Conservation (phyloP, 176 grass and related monocot genomes). For the Urochloa ruziziensis region DNA sequence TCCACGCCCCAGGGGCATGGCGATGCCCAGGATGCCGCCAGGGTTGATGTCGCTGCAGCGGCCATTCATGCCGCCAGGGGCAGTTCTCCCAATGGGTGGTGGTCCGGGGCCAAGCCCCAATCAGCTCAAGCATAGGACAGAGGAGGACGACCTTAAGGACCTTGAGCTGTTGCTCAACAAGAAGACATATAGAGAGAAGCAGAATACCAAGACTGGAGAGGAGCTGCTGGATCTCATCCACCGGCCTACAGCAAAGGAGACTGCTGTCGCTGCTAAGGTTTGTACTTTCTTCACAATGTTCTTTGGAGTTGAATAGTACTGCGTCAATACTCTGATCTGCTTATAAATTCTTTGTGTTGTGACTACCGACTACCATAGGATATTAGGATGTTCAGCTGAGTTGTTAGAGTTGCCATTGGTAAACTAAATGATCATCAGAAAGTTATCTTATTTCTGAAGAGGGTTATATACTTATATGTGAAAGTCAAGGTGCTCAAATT, state of each 20-base stretch:
- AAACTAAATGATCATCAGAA: neutral
- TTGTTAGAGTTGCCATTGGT: neutral
- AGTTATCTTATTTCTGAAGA: neutral
- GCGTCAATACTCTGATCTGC: neutral
- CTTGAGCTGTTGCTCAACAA: conserved; percentile 79
- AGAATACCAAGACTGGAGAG: conserved; percentile 93
- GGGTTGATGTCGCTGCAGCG: conserved; percentile 67
- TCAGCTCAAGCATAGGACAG: conserved; percentile 58
- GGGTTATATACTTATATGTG: neutral
- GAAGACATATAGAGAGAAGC: conserved; percentile 89
- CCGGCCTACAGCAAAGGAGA: conserved; percentile 89
- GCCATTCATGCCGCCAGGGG: conserved; percentile 53
- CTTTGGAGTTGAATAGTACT: neutral
- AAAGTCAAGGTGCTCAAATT: neutral
- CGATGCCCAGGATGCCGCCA: conserved; percentile 56
- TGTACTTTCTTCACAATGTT: conserved; percentile 29
- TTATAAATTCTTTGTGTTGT: neutral
- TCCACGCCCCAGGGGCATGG: conserved; percentile 59
- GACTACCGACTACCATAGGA: neutral
- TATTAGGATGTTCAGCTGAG: neutral
- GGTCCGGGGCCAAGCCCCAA: conserved; percentile 19
- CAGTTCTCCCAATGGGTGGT: conserved; percentile 37
- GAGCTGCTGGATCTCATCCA: conserved; percentile 99
- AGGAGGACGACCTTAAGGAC: conserved; percentile 95
- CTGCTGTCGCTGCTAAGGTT: conserved; percentile 97